A percentile compares a stretch with the other conserved stretches of the same genome.
Conservation (phyloP, 75 land plant genomes). For the Ceratopteris richardii region DNA sequence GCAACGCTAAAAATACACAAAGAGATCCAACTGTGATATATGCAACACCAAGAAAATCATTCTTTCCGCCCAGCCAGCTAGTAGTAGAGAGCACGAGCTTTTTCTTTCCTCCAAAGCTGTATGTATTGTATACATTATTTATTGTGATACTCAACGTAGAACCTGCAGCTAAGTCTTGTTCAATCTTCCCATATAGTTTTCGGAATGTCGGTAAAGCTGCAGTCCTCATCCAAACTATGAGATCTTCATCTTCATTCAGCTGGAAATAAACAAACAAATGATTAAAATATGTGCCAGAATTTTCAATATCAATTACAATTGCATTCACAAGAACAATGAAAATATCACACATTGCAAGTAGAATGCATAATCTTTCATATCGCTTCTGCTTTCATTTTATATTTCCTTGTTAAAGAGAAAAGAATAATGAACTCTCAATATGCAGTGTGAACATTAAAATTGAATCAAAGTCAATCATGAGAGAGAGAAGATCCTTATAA, state of each 20-base stretch:
- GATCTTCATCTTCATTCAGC: slow-evolving; percentile 65
- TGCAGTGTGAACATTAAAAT: no score
- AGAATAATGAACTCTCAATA: no score
- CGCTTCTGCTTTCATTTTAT: no score
- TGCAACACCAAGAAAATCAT: slow-evolving; percentile 67
- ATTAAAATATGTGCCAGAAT: not conserved
- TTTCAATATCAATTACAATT: not conserved
- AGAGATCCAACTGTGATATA: slow-evolving; percentile 59
- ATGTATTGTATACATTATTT: slow-evolving; percentile 61
- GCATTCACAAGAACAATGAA: not conserved
- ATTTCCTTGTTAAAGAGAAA: no score
- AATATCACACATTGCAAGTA: no score
- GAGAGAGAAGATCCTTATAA: no score
- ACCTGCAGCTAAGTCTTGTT: slow-evolving; percentile 33
- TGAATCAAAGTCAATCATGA: no score
- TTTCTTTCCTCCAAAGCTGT: slow-evolving; percentile 74
- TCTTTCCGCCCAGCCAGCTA: slow-evolving; percentile 85
- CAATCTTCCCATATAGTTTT: slow-evolving; percentile 78
- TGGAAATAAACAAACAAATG: slow-evolving; percentile 11
- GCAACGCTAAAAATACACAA: slow-evolving; percentile 55
- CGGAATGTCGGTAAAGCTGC: slow-evolving; percentile 80
- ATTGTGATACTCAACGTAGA: slow-evolving; percentile 4
- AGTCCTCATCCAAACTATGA: slow-evolving; percentile 91
- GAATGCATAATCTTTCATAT: no score
- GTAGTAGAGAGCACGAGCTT: slow-evolving; percentile 82